phyloP scores from a whole-genome alignment of 495 filamentous ascomycete genomes.

The Entonaema liquescens region DNA sequence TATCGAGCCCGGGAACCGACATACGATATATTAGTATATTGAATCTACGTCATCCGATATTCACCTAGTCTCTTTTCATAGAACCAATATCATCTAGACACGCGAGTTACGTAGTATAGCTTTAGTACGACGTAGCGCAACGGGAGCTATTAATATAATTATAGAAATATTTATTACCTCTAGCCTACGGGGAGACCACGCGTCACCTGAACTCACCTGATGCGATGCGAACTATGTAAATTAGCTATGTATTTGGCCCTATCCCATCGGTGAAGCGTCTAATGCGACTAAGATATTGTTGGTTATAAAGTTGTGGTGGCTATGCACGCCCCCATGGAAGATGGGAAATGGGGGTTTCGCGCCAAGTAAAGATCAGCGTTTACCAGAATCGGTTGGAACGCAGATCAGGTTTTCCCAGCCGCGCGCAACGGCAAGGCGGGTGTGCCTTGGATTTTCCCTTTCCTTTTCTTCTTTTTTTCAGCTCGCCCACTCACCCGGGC shows the following conservation, averaged over 20 bases:
- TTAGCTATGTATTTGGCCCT: not conserved
- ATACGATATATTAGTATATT: not conserved
- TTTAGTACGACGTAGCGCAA: not conserved
- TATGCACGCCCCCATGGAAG: not conserved
- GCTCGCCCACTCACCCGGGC: conserved; percentile 2
- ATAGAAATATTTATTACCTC: not conserved
- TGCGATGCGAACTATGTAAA: not conserved
- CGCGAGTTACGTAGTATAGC: not conserved
- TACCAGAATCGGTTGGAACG: conserved; percentile 16
- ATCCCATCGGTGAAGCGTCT: conserved; percentile 14
- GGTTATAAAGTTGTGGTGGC: not conserved
- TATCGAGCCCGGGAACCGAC: not conserved
- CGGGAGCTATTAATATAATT: not conserved
- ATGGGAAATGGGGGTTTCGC: conserved; percentile 16
- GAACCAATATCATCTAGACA: not conserved
- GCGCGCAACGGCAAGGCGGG: conserved; percentile 24
- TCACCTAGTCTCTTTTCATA: not conserved
- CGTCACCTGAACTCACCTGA: not conserved
- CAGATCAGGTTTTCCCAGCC: conserved; percentile 22
- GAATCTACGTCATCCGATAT: not conserved
- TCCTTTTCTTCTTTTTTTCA: conserved; percentile 5
- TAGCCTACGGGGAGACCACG: not conserved
- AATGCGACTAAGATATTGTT: not conserved
- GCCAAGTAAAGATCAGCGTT: conserved; percentile 14
- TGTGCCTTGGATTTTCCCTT: not conserved